These are phyloP conservation scores for Alternaria ethzedia DNA, from an alignment of 2,329 filamentous ascomycete species.

Conservation along the genomic window DNA sequence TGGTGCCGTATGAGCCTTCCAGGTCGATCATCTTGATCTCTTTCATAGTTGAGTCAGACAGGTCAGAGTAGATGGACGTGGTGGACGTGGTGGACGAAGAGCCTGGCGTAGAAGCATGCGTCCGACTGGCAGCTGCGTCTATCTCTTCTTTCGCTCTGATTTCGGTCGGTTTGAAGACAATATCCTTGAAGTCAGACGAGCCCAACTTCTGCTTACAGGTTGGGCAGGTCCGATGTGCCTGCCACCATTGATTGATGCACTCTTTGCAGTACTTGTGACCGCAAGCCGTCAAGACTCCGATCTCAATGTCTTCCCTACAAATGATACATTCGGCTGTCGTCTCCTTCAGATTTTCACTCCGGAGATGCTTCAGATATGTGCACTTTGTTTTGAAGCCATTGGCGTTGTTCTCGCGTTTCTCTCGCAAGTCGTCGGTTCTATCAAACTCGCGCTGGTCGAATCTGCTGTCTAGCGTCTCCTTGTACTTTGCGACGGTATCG, in stretches of 20 bases:
- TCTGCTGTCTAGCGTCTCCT: conserved; percentile 65
- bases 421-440: conserved; percentile 55
- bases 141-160: conserved; percentile 70
- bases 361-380: conserved; percentile 72
- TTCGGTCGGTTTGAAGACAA: conserved; percentile 79
- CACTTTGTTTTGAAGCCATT: conserved; percentile 72
- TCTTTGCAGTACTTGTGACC: conserved; percentile 88
- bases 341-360: conserved; percentile 66
- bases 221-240: conserved; percentile 76
- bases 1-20: conserved; percentile 78
- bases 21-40: conserved; percentile 86
- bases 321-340: conserved; percentile 76
- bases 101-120: conserved; percentile 34
- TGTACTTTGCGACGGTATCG: conserved; percentile 79
- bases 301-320: conserved; percentile 76
- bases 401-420: conserved; percentile 63
- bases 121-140: conserved; percentile 20
- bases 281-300: conserved; percentile 84
- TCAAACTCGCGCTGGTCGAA: conserved; percentile 60
- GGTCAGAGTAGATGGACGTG: conserved; percentile 76
- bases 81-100: conserved; percentile 29
- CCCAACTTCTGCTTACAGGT: conserved; percentile 77
- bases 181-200: conserved; percentile 77
- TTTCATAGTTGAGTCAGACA: conserved; percentile 72
- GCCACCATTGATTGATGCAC: conserved; percentile 82